Evolutionary conservation across 2,329 filamentous ascomycete species (phyloP), one percentile per base, ranked within the genome.

Genomic region (Elsinoe necatrix): DNA sequence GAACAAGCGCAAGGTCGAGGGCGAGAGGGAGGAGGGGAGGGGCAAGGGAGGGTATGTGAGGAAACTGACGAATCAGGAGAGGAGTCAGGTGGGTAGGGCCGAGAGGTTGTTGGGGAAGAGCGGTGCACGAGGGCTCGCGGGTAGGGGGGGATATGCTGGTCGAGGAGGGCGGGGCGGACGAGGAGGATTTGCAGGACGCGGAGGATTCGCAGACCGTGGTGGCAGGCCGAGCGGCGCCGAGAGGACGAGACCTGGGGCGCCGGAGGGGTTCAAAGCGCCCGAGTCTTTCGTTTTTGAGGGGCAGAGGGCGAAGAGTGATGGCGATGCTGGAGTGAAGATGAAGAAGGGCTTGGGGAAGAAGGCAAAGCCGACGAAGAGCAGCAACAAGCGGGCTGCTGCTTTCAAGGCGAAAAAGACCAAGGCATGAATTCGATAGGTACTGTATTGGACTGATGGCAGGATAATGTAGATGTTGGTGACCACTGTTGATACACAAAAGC

Each of bases 271-370:
- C 61, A 78, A 81, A 71, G 77, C 79, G 1, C 84, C 85, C 0
- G 85, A 90, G 69, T 75, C 77, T 14, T 81, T 91, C 61, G 80
- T 91, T n/a, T 91, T 92, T 64, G 89, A 95, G 69, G 89, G 89
- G 0, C 83, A 85, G 61, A 79, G 89, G 55, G 88, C 88, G 8
- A 87, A 77, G 64, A 81, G 81, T 39, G 85, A 85, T 18, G 67
- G 80, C 57, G 81, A 81, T 65, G 73, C 79, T 34, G 78, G 79
- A 9, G 81, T 81, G 61, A 80, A 80, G 64, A 69, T 68, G 39
- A 74, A 74, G 60, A 81, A 78, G 66, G 72, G 67, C 11, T 68
- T 69, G 59, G 71, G 69, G 60, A 72, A 71, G 63, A 68, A 67
- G 14, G 67, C 63, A 0, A 74, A 72, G 64, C 70, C 74, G 12